A percentile compares a stretch with the other conserved stretches of the same genome.
Evolutionary conservation across 148 eudicot genomes (phyloP).

Genomic region (Silene conica): DNA sequence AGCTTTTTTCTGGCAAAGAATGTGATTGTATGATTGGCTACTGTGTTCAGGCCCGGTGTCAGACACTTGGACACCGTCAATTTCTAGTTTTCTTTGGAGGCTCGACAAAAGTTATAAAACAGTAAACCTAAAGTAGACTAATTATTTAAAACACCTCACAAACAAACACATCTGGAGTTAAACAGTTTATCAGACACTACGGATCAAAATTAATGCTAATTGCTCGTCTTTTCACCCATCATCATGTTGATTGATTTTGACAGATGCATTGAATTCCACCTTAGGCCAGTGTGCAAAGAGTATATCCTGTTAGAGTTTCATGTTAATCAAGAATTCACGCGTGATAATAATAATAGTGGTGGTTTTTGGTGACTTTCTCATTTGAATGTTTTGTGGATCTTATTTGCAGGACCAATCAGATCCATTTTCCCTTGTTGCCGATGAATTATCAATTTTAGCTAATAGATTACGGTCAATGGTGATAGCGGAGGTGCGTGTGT

Average conservation of each 20-base stretch:
- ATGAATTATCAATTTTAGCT: conserved; percentile 64
- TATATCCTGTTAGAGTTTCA: too few relatives aligned
- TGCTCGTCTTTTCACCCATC: neutral
- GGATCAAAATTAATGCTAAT: neutral
- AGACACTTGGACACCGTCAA: neutral
- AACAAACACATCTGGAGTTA: neutral
- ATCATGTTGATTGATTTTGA: too few relatives aligned
- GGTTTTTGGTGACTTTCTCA: neutral
- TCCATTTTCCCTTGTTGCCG: conserved; percentile 86
- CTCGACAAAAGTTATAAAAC: neutral
- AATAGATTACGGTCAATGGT: conserved; percentile 83
- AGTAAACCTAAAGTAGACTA: neutral
- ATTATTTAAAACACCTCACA: neutral
- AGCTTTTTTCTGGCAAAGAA: neutral
- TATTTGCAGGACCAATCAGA: conserved; percentile 64
- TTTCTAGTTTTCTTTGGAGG: neutral
- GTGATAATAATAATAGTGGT: too few relatives aligned
- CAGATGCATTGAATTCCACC: too few relatives aligned
- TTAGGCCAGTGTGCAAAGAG: too few relatives aligned
- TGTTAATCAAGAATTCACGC: too few relatives aligned
- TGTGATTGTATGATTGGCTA: neutral
- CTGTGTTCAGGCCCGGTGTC: neutral
- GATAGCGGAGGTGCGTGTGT: conserved; percentile 60
- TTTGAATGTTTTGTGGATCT: conserved; percentile 13
- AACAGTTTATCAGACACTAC: neutral